Percentiles rank a stretch among this genome's conserved stretches.
Conservation (phyloP, 164 flowering plant genomes). For the Amborella trichopoda region DNA sequence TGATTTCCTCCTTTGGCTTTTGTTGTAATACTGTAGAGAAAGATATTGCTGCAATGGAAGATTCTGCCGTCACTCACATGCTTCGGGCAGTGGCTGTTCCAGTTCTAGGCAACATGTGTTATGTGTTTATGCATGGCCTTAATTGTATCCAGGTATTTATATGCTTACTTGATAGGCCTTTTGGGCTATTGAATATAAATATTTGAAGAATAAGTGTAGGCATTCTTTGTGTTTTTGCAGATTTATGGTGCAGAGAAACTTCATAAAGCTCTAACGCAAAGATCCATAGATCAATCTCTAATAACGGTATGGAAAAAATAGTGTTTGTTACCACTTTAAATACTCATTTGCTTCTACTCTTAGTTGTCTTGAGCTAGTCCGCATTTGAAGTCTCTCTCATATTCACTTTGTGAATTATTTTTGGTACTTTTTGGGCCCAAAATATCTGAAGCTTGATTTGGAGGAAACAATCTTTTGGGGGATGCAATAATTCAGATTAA, state of each 20-base stretch:
- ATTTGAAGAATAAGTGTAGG: background rate
- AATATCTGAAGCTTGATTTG: too few species aligned
- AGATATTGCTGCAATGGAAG: conserved; percentile 53
- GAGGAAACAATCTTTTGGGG: too few species aligned
- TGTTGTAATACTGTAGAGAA: too few species aligned
- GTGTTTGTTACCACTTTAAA: background rate
- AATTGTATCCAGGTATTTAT: conserved; percentile 63
- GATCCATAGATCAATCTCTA: conserved; percentile 65
- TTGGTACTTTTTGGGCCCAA: too few species aligned
- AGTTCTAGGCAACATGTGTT: conserved; percentile 79
- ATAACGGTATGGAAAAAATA: conserved; percentile 56
- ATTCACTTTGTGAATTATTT: too few species aligned
- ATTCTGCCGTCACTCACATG: conserved; percentile 50
- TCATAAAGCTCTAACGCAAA: conserved; percentile 42
- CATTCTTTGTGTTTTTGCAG: conserved; percentile 23
- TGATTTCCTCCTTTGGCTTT: too few species aligned
- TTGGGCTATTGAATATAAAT: background rate
- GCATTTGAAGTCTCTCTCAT: too few species aligned
- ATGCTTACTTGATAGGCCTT: background rate
- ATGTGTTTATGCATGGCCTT: conserved; percentile 91
- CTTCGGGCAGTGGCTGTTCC: conserved; percentile 88
- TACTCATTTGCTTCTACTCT: background rate
- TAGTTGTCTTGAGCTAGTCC: too few species aligned
- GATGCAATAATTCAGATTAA: too few species aligned
- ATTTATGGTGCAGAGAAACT: conserved; percentile 86